These are phyloP conservation scores for Haplographium delicatum DNA, from an alignment of 495 filamentous ascomycete genomes.

Conservation along the genomic window DNA sequence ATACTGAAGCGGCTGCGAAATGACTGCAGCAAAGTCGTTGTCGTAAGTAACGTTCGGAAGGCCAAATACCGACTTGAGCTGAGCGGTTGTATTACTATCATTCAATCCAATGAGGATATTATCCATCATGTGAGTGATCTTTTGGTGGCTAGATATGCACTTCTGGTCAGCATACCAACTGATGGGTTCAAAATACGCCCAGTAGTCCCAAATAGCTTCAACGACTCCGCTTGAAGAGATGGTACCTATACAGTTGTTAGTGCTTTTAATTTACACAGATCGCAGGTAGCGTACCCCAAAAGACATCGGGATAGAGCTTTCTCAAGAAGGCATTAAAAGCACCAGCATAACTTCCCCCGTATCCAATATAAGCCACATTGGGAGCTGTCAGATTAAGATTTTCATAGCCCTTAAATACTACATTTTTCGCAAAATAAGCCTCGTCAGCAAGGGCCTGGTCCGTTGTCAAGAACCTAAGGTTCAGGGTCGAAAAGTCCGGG, in stretches of 20 bases:
- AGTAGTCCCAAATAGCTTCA: slow-evolving; percentile 65
- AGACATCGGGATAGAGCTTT: slow-evolving; percentile 61
- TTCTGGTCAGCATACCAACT: slow-evolving; percentile 41
- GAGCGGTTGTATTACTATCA: slow-evolving; percentile 35
- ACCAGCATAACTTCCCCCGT: slow-evolving; percentile 72
- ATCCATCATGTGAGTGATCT: slow-evolving; percentile 56
- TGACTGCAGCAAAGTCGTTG: slow-evolving; percentile 55
- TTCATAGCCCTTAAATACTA: slow-evolving; percentile 61
- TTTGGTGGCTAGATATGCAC: slow-evolving; percentile 52
- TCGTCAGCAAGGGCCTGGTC: slow-evolving; percentile 70
- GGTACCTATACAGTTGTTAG: slow-evolving; percentile 34
- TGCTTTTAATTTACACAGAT: background rate
- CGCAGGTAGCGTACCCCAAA: slow-evolving; percentile 42
- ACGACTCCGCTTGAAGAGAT: slow-evolving; percentile 70
- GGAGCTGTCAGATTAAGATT: slow-evolving; percentile 51
- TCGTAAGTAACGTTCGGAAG: slow-evolving; percentile 51
- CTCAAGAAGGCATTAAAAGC: slow-evolving; percentile 67
- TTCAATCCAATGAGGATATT: slow-evolving; percentile 54
- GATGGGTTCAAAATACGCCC: slow-evolving; percentile 64
- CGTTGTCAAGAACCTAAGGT: slow-evolving; percentile 67
- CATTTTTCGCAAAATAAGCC: slow-evolving; percentile 64
- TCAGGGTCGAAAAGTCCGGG: slow-evolving; percentile 54
- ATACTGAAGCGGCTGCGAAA: slow-evolving; percentile 44
- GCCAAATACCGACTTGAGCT: slow-evolving; percentile 58
- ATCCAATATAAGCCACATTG: slow-evolving; percentile 59